Conservation (phyloP, 2,329 filamentous ascomycete genomes). For the Fusarium lyarnte region DNA sequence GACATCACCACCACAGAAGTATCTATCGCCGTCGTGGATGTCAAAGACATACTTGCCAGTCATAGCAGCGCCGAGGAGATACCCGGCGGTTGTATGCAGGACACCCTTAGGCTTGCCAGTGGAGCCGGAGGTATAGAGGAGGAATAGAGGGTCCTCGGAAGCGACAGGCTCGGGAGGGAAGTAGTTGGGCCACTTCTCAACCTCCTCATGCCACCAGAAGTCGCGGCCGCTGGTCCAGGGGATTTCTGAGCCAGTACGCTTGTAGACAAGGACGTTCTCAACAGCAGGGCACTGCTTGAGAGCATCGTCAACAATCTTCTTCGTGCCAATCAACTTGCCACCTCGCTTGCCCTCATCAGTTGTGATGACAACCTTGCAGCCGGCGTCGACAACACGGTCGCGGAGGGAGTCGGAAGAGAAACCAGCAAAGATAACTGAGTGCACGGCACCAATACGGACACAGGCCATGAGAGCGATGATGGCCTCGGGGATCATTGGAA, state of each 20-base stretch:
- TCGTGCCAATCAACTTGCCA: constrained; percentile 95
- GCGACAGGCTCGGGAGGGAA: constrained; percentile 88
- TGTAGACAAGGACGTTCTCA: constrained; percentile 86
- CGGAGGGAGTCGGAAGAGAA: constrained; percentile 97
- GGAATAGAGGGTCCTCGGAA: constrained; percentile 95
- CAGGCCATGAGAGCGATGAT: constrained; percentile 91
- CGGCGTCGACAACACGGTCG: constrained; percentile 90
- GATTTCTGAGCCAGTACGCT: constrained; percentile 92
- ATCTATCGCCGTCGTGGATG: constrained; percentile 90
- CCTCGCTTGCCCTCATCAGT: constrained; percentile 98
- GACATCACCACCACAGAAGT: constrained; percentile 98
- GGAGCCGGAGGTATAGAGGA: constrained; percentile 97
- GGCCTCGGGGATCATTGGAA: constrained; percentile 99
- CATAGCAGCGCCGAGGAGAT: constrained; percentile 89
- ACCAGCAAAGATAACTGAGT: constrained; percentile 97
- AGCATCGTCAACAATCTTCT: constrained; percentile 98
- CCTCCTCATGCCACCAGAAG: constrained; percentile 98
- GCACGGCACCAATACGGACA: constrained; percentile 89
- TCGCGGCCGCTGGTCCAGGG: constrained; percentile 91
- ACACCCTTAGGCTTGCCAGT: constrained; percentile 99
- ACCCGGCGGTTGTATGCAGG: constrained; percentile 96
- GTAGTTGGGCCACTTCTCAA: constrained; percentile 95
- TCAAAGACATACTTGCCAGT: constrained; percentile 99
- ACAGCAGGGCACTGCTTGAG: constrained; percentile 95
- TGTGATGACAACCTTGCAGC: constrained; percentile 94